Base-by-base conservation (phyloP, 768 basidiomycete genomes). In the Lactarius deliciosus region DNA sequence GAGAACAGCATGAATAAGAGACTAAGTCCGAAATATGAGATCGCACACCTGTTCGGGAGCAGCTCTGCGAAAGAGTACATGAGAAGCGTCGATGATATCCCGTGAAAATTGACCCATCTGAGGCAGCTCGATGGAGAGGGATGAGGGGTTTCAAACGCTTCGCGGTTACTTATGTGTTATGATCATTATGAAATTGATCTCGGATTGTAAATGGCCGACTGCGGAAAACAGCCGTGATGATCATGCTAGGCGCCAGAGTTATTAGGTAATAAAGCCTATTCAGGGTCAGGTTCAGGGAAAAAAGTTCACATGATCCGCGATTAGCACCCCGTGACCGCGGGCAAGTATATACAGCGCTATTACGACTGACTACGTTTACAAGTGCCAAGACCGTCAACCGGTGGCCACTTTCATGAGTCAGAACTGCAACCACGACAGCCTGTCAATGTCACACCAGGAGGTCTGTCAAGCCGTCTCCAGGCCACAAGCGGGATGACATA, bases 371-470 rank as follows among this genome's bases (percentile, higher is more conserved):
- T 18, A 13, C 7, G 13, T 25, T 53, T 13, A 53, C 4, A 50
- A 50, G 11, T 13, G 47, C 47, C 47, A 50, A 50, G 22, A 22
- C 9, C 20, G 45, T n/a, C 45, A 45, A 10, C 45, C 9, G 3
- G 5, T 25, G 47, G 38, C 50, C 4, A 30, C 34, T 5, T 53
- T 78, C 76, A 92, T 34, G 90, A 93, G 75, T 94, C 92, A 18
- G 93, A 96, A 73, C 92, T 94, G 73, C 93, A 96, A 11, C 93
- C 93, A 69, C 91, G 89, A 73, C 93, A 96, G 15, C 93, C 93
- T 95, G 68, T 3, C 60, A 61, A 93, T 95, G 68, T 2, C 60
- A 61, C 28, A n/a, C n/a, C n/a, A 28, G 28, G n/a, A 59, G 61
- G 22, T 25, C 25, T 20, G 66, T 66, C 54, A 69, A 69, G 56